These are phyloP conservation scores for Leersia perrieri DNA, from an alignment of 176 grass and related monocot species.

Conservation along the genomic window DNA sequence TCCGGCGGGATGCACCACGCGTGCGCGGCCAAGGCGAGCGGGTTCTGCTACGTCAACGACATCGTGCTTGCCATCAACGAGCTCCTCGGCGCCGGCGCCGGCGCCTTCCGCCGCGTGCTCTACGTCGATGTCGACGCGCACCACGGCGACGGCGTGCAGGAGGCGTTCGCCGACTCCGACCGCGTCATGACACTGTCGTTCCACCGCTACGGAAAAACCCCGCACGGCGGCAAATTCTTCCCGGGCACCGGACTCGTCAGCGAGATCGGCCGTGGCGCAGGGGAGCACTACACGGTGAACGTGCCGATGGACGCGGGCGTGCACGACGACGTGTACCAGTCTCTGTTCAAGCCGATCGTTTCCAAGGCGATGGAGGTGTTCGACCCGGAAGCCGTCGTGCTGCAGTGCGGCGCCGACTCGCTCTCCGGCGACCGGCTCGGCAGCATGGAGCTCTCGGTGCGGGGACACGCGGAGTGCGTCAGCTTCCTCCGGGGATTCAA, in stretches of 20 bases:
- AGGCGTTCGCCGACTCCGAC: conserved; percentile 39
- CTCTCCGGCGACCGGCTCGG: conserved; percentile 54
- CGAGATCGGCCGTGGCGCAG: conserved; percentile 25
- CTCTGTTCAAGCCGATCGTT: conserved; percentile 16
- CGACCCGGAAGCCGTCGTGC: conserved; percentile 28
- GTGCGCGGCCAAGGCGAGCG: conserved; percentile 38
- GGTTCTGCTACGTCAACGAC: conserved; percentile 78
- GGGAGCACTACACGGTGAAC: conserved; percentile 52
- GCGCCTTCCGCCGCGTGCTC: conserved; percentile 46
- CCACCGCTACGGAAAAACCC: conserved; percentile 11
- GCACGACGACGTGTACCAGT: conserved; percentile 27
- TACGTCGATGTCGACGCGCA: conserved; percentile 92
- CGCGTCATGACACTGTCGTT: conserved; percentile 76
- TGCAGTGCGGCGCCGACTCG: conserved; percentile 46
- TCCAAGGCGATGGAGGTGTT: background rate
- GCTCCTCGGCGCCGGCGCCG: conserved; percentile 34
- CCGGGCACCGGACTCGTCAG: conserved; percentile 34
- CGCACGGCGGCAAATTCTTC: conserved; percentile 20
- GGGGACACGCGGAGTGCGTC: conserved; percentile 40
- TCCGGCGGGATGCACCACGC: conserved; percentile 67
- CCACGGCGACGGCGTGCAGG: conserved; percentile 73
- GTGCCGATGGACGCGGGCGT: conserved; percentile 53
- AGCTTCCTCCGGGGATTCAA: conserved; percentile 13
- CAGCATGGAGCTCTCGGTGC: conserved; percentile 53
- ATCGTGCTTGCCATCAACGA: conserved; percentile 67